Evolutionary conservation across 352 stramenopile species (phyloP).

Genomic region (Phytophthora tentaculata): DNA sequence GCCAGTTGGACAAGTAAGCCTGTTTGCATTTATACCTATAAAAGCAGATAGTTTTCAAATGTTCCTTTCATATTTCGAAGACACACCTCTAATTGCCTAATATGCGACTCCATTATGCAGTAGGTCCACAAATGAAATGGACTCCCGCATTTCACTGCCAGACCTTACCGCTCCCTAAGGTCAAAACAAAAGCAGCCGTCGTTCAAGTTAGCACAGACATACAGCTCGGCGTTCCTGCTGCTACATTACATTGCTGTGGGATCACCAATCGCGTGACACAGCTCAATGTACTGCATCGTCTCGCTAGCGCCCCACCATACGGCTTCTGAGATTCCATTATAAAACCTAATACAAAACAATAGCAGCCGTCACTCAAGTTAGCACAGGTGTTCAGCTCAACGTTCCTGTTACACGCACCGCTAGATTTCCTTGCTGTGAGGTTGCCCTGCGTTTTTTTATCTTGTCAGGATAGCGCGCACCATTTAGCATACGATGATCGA

Average conservation of each 20-base stretch:
- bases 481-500: too few relatives aligned
- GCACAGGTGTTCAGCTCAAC: too few relatives aligned
- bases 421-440: too few relatives aligned
- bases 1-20: constrained; percentile 12
- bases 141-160: not conserved
- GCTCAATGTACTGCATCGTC: too few relatives aligned
- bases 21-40: constrained; percentile 10
- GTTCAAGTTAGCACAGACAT: not conserved
- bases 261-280: too few relatives aligned
- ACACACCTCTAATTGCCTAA: not conserved
- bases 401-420: too few relatives aligned
- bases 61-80: not conserved
- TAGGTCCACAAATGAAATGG: not conserved
- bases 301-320: too few relatives aligned
- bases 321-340: too few relatives aligned
- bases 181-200: not conserved
- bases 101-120: not conserved
- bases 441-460: too few relatives aligned
- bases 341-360: too few relatives aligned
- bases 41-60: not conserved
- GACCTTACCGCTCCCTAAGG: not conserved
- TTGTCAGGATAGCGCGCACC: too few relatives aligned
- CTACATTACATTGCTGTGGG: not conserved
- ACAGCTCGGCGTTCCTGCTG: not conserved
- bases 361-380: too few relatives aligned